Base-by-base conservation (phyloP, 139 green algal genomes). In the Mesostigma viride region DNA sequence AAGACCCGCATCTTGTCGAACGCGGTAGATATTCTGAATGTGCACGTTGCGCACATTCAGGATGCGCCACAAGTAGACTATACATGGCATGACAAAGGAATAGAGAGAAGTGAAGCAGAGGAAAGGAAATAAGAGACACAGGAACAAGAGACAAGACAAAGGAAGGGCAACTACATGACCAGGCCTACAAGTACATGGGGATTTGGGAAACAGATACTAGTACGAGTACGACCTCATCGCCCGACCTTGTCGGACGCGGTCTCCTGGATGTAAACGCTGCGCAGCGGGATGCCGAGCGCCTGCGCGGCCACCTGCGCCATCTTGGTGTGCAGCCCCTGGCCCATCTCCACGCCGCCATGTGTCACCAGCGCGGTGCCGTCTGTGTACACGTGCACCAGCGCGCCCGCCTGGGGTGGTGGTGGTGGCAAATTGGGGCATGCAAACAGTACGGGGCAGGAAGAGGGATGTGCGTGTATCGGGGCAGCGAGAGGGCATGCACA, bases 271-370 rank as follows among this genome's bases (percentile, higher is more conserved):
- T 88, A 91, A 1, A 97, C 91, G 22, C 64, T 76, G 47, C 65
- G 65, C 4, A 96, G 66, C 2, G 87, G 87, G 3, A 95, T 62
- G 14, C 80, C 75, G 31, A 97, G 81, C 22, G 73, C 71, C n/a
- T 86, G 71, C 1, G 90, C 90, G 5, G 88, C 87, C 20, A 96
- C 74, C 81, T 95, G 88, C 0, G 83, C 84, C 58, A 97, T 86
- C 82, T 97, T 97, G 61, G 90, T 97, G 83, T 96, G 91, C 69
- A 97, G 84, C 2, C 91, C 91, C 83, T 98, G 91, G 0, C 91
- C 91, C 91, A 98, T 97, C 84, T 97, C 91, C 67, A 97, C 90
- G 6, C 91, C 91, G 2, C 92, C 90, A 58, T 97, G 92, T 0
- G 88, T 94, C 11, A 98, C 88, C 67, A 96, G 77, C 46, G 94